phyloP scores from a whole-genome alignment of 2,329 filamentous ascomycete species.

The Claviceps quebecensis region DNA sequence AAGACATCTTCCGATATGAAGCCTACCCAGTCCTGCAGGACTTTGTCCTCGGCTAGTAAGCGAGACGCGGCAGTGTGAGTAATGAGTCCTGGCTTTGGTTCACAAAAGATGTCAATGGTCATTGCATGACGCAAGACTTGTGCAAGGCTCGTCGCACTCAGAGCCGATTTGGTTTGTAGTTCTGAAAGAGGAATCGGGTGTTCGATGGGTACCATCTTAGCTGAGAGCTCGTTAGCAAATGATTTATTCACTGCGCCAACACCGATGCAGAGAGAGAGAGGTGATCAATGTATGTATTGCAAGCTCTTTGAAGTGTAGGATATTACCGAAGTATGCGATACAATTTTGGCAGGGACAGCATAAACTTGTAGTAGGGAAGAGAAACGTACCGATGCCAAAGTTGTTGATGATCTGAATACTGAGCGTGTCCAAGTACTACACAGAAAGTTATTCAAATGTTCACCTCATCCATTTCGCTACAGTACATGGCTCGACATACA shows the following conservation, averaged over 20 bases:
- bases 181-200: constrained; percentile 30
- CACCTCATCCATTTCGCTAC: no score
- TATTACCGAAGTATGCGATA: no score
- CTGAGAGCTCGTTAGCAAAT: constrained; percentile 13
- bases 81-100: constrained; percentile 34
- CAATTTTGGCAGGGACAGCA: no score
- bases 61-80: constrained; percentile 42
- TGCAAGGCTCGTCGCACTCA: constrained; percentile 35
- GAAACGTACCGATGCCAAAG: constrained; percentile 30
- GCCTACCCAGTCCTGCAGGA: constrained; percentile 38
- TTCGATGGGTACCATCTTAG: constrained; percentile 35
- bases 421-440: constrained; percentile 34
- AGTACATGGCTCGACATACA: constrained; percentile 20
- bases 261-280: no score
- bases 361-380: no score
- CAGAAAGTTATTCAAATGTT: background rate
- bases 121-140: constrained; percentile 42
- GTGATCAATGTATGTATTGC: no score
- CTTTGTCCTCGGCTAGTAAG: constrained; percentile 32
- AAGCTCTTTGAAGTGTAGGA: no score
- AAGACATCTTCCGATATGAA: constrained; percentile 42
- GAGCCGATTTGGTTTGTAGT: constrained; percentile 28
- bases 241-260: no score
- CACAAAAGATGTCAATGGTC: constrained; percentile 41
- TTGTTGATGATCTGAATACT: constrained; percentile 36